These are phyloP conservation scores for Pseudognaphalium luteoalbum DNA, from an alignment of 129 eudicot species.

Conservation along the genomic window DNA sequence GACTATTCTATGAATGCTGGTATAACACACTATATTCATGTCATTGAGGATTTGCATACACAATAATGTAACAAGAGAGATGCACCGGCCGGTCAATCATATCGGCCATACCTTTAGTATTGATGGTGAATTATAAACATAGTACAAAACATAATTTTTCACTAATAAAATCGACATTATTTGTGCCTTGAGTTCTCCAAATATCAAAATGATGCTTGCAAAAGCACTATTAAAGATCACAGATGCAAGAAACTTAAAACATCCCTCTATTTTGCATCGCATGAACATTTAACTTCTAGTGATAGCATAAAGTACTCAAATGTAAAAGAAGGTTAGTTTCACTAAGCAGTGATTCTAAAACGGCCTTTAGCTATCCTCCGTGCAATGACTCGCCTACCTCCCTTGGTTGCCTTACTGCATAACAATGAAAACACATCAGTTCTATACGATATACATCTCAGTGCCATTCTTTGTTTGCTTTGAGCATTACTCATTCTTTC, in stretches of 20 bases:
- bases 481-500: neutral
- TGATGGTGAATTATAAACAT: neutral
- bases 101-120: neutral
- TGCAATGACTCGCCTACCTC: constrained; percentile 76
- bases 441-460: neutral
- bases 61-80: neutral
- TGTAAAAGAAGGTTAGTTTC: neutral
- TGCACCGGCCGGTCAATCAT: neutral
- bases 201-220: neutral
- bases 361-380: constrained; percentile 81
- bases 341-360: constrained; percentile 64
- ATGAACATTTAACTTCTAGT: neutral
- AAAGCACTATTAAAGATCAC: neutral
- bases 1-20: neutral
- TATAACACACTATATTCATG: neutral
- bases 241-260: neutral
- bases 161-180: neutral
- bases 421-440: neutral
- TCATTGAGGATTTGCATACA: neutral
- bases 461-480: neutral
- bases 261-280: neutral
- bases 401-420: constrained; percentile 37
- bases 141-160: constrained; percentile 3
- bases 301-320: neutral
- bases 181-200: neutral